Evolutionary conservation across 2,329 filamentous ascomycete genomes (phyloP), one percentile per base, ranked within the genome.

Genomic region (Ramularia collo-cygni): DNA sequence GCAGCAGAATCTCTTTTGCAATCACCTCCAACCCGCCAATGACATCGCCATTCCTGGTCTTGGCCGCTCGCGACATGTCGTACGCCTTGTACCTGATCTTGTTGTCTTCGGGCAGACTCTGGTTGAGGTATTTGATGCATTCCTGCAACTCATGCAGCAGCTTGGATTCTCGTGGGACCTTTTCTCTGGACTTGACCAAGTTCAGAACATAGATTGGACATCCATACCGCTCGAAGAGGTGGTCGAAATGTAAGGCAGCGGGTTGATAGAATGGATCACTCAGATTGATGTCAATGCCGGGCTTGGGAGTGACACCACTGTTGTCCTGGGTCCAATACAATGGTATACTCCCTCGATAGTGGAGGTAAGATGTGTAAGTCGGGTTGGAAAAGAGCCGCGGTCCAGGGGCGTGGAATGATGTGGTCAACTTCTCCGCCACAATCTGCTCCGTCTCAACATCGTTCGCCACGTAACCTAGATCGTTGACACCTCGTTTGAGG

Each of bases 371-470:
- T 3, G 92, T 96, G 61, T 90, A 95, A 18, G 86, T 83, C 1
- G 90, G 87, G 56, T 84, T 96, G 4, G 87, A 81, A 60, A 87
- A 95, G 8, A 95, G 74, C 35, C 78, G 79, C 3, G 85, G 85
- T 0, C 88, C 90, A 4, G 92, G 87, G 3, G 85, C 83, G 65
- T 98, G 92, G 53, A 98, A 95, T 0, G 92, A 95, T 1, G 92
- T 98, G 0, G 88, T 95, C 36, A 90, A 70, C 54, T 88, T 86
- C 59, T 98, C 92, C 1, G 89, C 92, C 4, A 98, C 89, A 44
- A 98, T 95, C 61, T 98, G 92, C 64, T 98, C 92, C 1, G 92
- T 96, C 65, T 98, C 93, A 16, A 98, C 92, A 63, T 98, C 93
- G 58, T 98, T 98, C 37, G 92, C 93, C 39, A 98, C 92, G 60